phyloP scores from a whole-genome alignment of 2,329 filamentous ascomycete genomes.

The Ophiocordyceps camponoti-saundersi region DNA sequence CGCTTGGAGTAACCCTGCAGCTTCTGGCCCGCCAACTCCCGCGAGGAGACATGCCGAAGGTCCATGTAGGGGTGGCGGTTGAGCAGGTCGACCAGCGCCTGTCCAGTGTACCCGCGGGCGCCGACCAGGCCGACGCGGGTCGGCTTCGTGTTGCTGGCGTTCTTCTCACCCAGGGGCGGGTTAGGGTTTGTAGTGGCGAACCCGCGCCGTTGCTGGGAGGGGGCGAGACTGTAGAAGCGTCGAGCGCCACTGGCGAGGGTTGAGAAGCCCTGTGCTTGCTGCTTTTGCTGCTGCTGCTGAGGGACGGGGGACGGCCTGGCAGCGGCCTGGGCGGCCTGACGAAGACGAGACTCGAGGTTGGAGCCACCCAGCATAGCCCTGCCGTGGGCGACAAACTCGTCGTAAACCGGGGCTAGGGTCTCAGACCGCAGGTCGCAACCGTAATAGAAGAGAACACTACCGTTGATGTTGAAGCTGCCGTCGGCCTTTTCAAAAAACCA shows the following conservation, averaged over 20 bases:
- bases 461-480: slow-evolving; percentile 70
- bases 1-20: slow-evolving; percentile 83
- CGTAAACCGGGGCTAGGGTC: slow-evolving; percentile 59
- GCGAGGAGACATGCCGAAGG: slow-evolving; percentile 78
- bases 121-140: slow-evolving; percentile 77
- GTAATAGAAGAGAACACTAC: slow-evolving; percentile 93
- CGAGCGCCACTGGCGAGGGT: slow-evolving; percentile 5
- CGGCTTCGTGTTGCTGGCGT: slow-evolving; percentile 63
- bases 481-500: slow-evolving; percentile 99
- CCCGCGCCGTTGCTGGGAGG: slow-evolving; percentile 7
- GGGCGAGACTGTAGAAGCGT: neutral
- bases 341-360: slow-evolving; percentile 74
- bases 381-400: slow-evolving; percentile 69
- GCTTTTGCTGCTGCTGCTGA: neutral
- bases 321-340: slow-evolving; percentile 57
- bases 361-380: slow-evolving; percentile 77
- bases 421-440: slow-evolving; percentile 69
- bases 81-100: slow-evolving; percentile 66
- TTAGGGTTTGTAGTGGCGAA: slow-evolving; percentile 40
- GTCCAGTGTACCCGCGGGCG: slow-evolving; percentile 73
- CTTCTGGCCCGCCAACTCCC: slow-evolving; percentile 75
- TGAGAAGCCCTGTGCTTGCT: slow-evolving; percentile 7
- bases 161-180: slow-evolving; percentile 76
- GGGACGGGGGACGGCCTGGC: slow-evolving; percentile 27
- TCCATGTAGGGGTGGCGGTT: slow-evolving; percentile 84